These are phyloP conservation scores for Aspergillus quadrilineatus DNA, from an alignment of 2,329 filamentous ascomycete genomes.

Conservation along the genomic window DNA sequence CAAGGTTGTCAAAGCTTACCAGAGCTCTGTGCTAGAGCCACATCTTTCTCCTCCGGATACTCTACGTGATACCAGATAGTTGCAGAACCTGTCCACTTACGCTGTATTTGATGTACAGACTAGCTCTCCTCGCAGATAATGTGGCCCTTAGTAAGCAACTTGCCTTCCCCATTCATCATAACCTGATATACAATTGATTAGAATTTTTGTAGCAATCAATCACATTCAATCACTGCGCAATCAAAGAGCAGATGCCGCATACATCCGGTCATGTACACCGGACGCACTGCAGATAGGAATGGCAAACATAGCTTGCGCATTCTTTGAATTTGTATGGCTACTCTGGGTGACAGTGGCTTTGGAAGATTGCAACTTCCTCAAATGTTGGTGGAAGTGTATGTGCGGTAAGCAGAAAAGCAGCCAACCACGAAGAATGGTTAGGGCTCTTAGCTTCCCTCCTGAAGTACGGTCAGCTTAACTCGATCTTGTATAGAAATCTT, in stretches of 20 bases:
- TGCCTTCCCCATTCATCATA: neutral
- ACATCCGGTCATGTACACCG: conserved; percentile 76
- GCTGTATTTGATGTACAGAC: conserved; percentile 72
- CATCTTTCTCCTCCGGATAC: conserved; percentile 44
- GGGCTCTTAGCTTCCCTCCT: conserved; percentile 58
- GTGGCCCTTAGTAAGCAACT: conserved; percentile 49
- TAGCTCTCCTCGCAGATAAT: conserved; percentile 62
- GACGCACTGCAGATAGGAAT: conserved; percentile 70
- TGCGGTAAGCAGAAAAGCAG: conserved; percentile 17
- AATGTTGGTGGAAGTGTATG: conserved; percentile 59
- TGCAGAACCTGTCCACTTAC: conserved; percentile 64
- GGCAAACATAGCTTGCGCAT: conserved; percentile 59
- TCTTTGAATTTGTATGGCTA: conserved; percentile 61
- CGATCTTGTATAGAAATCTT: conserved; percentile 38
- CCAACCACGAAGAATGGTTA: conserved; percentile 17
- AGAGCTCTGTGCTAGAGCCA: conserved; percentile 48
- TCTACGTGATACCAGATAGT: conserved; percentile 59
- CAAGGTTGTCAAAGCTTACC: conserved; percentile 62
- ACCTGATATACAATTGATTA: conserved; percentile 26
- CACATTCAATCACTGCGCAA: conserved; percentile 63
- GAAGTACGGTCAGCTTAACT: conserved; percentile 45
- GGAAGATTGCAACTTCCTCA: conserved; percentile 60
- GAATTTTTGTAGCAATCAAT: conserved; percentile 49
- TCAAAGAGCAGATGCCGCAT: conserved; percentile 54
- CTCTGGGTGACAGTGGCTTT: conserved; percentile 50